phyloP scores from a whole-genome alignment of 148 eudicot genomes.

The Linanthus parryae region DNA sequence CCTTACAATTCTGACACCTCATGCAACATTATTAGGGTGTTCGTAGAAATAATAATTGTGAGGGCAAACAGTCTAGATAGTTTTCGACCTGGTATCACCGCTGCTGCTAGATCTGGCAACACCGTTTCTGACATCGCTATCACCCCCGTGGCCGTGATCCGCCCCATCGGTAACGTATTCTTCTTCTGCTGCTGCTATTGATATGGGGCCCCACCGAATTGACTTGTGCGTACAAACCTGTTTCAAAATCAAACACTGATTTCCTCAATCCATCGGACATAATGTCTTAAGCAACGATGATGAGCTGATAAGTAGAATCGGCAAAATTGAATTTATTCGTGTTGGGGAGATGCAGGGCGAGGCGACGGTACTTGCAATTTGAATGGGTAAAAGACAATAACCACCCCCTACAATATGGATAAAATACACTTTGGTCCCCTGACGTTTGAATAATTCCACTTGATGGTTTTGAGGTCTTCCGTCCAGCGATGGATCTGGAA shows the following conservation, averaged over 20 bases:
- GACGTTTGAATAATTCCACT: too few relatives aligned
- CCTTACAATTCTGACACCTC: conserved; percentile 66
- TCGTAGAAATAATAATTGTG: conserved; percentile 73
- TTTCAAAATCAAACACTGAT: conserved; percentile 32
- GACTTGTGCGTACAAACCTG: conserved; percentile 29
- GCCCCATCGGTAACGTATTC: conserved; percentile 48
- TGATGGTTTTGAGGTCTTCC: conserved; percentile 18
- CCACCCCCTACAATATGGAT: too few relatives aligned
- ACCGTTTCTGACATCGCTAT: too few relatives aligned
- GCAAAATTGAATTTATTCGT: neutral
- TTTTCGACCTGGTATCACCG: conserved; percentile 9
- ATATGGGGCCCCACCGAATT: conserved; percentile 35
- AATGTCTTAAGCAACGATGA: conserved; percentile 6
- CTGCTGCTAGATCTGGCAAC: too few relatives aligned
- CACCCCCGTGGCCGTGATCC: too few relatives aligned
- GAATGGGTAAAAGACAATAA: too few relatives aligned
- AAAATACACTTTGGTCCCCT: too few relatives aligned
- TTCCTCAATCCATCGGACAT: conserved; percentile 7
- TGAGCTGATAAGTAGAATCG: conserved; percentile 4
- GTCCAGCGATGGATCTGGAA: conserved; percentile 48
- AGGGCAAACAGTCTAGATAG: conserved; percentile 88
- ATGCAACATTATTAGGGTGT: conserved; percentile 66
- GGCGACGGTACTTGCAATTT: neutral
- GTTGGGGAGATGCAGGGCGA: conserved; percentile 10
- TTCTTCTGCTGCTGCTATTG: conserved; percentile 7